Base-by-base conservation (phyloP, 352 stramenopile species). In the Hyaloperonospora arabidopsidis region DNA sequence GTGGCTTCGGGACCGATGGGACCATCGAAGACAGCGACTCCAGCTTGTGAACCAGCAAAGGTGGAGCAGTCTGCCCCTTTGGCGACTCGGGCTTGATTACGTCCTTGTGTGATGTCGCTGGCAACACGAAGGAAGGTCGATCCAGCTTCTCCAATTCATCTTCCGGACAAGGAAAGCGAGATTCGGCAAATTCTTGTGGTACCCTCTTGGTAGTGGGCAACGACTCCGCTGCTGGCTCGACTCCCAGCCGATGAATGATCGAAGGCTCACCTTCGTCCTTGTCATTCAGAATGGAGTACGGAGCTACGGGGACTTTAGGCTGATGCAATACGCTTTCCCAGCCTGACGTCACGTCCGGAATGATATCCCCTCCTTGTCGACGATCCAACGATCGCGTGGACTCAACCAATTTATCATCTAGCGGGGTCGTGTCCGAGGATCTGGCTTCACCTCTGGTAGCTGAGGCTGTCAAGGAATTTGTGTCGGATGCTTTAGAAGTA, bases 21-120 rank as follows among this genome's bases (percentile, higher is more conserved):
- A 84, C 55, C 0, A 67, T 82, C 8, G 78, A 89, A 0, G 70
- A 76, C 14, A 68, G 50, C 6, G 78, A 89, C 34, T 86, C 68
- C 22, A 58, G 52, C 5, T 61, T 61, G 19, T 39, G 52, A 12
- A 22, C 59, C 5, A 23, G 19, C 18, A 52, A 2, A 29, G 49
- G 12, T 28, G 57, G 47, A 39, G n/a, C 12, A 36, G 11, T 18
- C 10, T 45, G 46, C 4, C 29, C 12, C n/a, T 18, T 35, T 14
- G 43, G 5, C 15, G 12, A 19, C 4, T 51, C 32, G 1, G 32
- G 1, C 6, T 50, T 61, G 25, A 39, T 41, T 15, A 6, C 19
- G 38, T 6, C 25, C 43, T 48, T 52, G 1, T 18, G 5, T 17
- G 38, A 36, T 34, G 47, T 32, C 25, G 28, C 43, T 40, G 40